These are phyloP conservation scores for Lumnitzera racemosa DNA, from an alignment of 345 rosid species.

Conservation along the genomic window DNA sequence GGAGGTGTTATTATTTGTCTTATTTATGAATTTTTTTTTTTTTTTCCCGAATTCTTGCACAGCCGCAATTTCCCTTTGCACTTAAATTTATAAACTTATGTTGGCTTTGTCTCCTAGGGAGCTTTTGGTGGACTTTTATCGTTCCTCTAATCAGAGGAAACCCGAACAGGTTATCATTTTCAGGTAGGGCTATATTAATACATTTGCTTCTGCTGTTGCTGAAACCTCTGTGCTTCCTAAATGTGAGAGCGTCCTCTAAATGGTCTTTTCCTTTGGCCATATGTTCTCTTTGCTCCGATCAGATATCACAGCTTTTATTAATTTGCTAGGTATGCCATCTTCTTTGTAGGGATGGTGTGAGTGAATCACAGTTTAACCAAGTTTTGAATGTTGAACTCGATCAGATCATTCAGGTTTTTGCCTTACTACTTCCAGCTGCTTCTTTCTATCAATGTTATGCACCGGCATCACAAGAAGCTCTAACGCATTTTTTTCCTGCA, in stretches of 20 bases:
- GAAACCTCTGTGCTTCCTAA: no score
- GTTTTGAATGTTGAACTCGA: slow-evolving; percentile 75
- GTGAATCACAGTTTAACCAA: slow-evolving; percentile 87
- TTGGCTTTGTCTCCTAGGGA: slow-evolving; percentile 16
- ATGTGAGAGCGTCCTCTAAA: no score
- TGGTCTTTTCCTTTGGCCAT: not conserved
- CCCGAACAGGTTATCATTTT: slow-evolving; percentile 39
- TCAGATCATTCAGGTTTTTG: slow-evolving; percentile 68
- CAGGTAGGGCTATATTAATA: slow-evolving; percentile 15
- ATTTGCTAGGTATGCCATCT: not conserved
- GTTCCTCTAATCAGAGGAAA: slow-evolving; percentile 31
- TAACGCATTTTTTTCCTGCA: not conserved
- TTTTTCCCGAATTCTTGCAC: no score
- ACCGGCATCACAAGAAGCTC: not conserved
- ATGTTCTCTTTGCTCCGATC: not conserved
- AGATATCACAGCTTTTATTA: not conserved
- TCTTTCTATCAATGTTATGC: not conserved
- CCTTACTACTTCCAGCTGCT: slow-evolving; percentile 12
- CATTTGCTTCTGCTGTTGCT: not conserved
- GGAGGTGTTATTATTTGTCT: not conserved
- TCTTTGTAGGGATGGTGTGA: slow-evolving; percentile 79
- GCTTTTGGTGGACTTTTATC: slow-evolving; percentile 33
- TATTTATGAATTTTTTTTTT: no score
- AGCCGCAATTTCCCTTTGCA: no score
- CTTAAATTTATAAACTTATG: no score